These are phyloP conservation scores for Fusarium dlaminii DNA, from an alignment of 2,329 filamentous ascomycete genomes.

Conservation along the genomic window DNA sequence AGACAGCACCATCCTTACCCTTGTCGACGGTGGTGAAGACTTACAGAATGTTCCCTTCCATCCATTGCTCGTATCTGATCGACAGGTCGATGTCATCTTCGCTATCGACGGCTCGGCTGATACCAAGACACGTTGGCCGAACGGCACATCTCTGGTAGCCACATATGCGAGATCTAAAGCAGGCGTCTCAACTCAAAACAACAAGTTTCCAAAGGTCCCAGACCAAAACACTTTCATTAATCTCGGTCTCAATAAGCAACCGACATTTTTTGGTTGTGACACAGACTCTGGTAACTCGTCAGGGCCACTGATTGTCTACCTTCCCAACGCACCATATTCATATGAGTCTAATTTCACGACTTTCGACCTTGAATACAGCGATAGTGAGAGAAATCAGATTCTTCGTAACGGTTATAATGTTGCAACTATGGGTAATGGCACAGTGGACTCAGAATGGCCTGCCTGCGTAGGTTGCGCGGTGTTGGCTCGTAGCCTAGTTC, in stretches of 20 bases:
- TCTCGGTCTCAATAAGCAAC: constrained; percentile 75
- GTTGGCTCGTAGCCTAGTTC: constrained; percentile 73
- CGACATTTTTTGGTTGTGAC: constrained; percentile 85
- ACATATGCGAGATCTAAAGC: constrained; percentile 75
- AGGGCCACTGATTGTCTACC: constrained; percentile 78
- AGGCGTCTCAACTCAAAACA: constrained; percentile 66
- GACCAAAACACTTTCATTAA: constrained; percentile 83
- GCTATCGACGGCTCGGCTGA: constrained; percentile 83
- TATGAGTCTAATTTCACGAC: constrained; percentile 78
- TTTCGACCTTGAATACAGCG: constrained; percentile 70
- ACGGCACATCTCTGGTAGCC: constrained; percentile 77
- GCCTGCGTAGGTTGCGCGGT: constrained; percentile 85
- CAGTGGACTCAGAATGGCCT: constrained; percentile 75
- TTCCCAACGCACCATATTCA: constrained; percentile 83
- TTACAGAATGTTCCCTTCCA: constrained; percentile 82
- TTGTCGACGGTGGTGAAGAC: constrained; percentile 84
- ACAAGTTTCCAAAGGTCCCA: constrained; percentile 76
- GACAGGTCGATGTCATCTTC: constrained; percentile 81
- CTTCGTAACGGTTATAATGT: constrained; percentile 84
- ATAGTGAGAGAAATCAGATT: constrained; percentile 73
- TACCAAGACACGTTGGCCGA: constrained; percentile 75
- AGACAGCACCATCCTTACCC: constrained; percentile 63
- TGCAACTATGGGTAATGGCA: constrained; percentile 53
- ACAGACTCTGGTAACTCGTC: constrained; percentile 7
- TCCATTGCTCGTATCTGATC: constrained; percentile 78